Evolutionary conservation across 2,329 filamentous ascomycete genomes (phyloP).

Genomic region (Aspergillus sp.): DNA sequence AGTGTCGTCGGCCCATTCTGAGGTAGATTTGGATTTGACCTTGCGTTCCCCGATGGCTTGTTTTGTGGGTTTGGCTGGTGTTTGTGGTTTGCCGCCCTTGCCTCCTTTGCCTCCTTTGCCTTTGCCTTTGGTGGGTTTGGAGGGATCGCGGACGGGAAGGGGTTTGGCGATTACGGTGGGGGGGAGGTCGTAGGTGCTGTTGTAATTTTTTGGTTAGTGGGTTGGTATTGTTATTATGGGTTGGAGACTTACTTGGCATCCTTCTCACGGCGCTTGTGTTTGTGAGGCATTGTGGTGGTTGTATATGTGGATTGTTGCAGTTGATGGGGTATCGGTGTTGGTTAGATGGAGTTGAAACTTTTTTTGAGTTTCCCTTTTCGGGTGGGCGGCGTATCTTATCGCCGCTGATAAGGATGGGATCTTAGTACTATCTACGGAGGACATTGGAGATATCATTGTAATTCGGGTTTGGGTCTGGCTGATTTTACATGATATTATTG

Average conservation of each 20-base stretch:
- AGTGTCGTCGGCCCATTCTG: constrained; percentile 65
- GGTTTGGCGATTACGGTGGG: constrained; percentile 61
- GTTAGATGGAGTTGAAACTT: not conserved
- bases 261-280: constrained; percentile 69
- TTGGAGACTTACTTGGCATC: constrained; percentile 22
- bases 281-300: constrained; percentile 71
- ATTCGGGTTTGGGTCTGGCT: no score
- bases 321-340: constrained; percentile 3
- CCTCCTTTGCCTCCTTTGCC: constrained; percentile 8
- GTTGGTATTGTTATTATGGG: not conserved
- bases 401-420: not conserved
- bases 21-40: constrained; percentile 36
- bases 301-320: no score
- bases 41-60: constrained; percentile 9
- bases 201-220: constrained; percentile 24
- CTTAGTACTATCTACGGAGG: no score
- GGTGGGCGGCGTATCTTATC: constrained; percentile 4
- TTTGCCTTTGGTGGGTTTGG: constrained; percentile 37
- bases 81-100: constrained; percentile 32
- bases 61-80: constrained; percentile 48
- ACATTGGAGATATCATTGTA: no score
- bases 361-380: not conserved
- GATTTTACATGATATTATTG: no score
- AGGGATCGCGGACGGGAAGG: constrained; percentile 55
- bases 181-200: constrained; percentile 58